phyloP scores from a whole-genome alignment of 1,284 basidiomycete species.

The Phlebopus sp. region DNA sequence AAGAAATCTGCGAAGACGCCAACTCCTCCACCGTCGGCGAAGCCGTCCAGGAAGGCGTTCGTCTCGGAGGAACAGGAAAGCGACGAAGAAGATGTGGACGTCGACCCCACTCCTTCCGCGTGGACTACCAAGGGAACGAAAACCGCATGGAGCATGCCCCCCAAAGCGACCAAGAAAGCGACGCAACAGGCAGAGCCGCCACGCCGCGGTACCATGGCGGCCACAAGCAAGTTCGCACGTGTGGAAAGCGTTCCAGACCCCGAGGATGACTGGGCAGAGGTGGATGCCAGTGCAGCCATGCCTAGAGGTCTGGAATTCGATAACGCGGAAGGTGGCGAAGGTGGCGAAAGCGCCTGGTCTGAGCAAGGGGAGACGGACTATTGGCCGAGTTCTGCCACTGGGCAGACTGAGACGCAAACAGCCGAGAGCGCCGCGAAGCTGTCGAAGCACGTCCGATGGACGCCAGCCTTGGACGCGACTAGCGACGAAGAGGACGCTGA shows the following conservation, averaged over 20 bases:
- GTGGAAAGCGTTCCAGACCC: conserved; percentile 15
- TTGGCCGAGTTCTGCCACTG: conserved; percentile 27
- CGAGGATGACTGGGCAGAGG: conserved; percentile 9
- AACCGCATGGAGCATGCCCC: background rate
- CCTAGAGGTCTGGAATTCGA: conserved; percentile 10
- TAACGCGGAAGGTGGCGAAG: conserved; percentile 19
- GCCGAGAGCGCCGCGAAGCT: conserved; percentile 12
- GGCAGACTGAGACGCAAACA: conserved; percentile 11
- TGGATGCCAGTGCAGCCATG: conserved; percentile 1
- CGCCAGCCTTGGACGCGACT: conserved; percentile 22
- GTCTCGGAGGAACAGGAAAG: conserved; percentile 20
- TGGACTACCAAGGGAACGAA: conserved; percentile 12
- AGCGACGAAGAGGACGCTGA: conserved; percentile 21
- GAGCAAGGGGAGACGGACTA: conserved; percentile 26
- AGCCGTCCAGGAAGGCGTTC: conserved; percentile 15
- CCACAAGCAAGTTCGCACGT: conserved; percentile 13
- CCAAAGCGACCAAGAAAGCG: conserved; percentile 15
- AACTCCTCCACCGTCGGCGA: conserved; percentile 10
- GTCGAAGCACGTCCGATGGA: conserved; percentile 36
- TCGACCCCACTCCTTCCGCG: conserved; percentile 10
- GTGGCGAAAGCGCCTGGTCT: conserved; percentile 21
- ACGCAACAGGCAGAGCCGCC: conserved; percentile 5
- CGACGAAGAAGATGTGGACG: conserved; percentile 7
- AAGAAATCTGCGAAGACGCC: conserved; percentile 13
- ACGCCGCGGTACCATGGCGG: conserved; percentile 7